These are phyloP conservation scores for Euryodendron excelsum DNA, from an alignment of 148 eudicot species.

Conservation along the genomic window DNA sequence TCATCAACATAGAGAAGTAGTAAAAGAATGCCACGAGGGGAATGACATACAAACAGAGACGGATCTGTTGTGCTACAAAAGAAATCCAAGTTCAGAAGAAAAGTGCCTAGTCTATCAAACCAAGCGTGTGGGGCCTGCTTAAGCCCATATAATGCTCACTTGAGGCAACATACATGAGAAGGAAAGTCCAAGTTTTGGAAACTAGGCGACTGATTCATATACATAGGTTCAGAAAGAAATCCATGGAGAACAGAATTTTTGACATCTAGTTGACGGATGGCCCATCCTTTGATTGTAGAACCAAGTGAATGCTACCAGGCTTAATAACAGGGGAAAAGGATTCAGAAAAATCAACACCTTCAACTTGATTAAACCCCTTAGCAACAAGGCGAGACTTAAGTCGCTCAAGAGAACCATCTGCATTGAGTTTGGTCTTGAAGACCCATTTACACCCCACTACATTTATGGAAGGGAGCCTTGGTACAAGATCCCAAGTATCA, in stretches of 20 bases:
- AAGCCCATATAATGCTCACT: no score
- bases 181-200: no score
- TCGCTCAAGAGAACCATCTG: no score
- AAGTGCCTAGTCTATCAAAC: no score
- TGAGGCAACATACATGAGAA: no score
- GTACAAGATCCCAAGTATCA: neutral
- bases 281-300: neutral
- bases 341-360: neutral
- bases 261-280: neutral
- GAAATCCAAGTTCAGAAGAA: no score
- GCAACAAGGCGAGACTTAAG: slow-evolving; percentile 1
- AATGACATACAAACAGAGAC: no score
- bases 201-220: no score
- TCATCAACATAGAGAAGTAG: neutral
- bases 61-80: no score
- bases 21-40: neutral
- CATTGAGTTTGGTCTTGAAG: no score
- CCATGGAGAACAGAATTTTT: neutral
- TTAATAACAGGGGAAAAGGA: slow-evolving; percentile 1
- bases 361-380: slow-evolving; percentile 3
- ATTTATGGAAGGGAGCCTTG: neutral
- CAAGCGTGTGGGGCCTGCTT: no score
- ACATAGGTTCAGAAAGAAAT: no score
- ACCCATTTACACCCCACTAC: neutral
- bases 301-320: neutral